Percentiles rank a stretch among this genome's conserved stretches.
Conservation (phyloP, 352 stramenopile species). For the Elongisporangium prolatum region DNA sequence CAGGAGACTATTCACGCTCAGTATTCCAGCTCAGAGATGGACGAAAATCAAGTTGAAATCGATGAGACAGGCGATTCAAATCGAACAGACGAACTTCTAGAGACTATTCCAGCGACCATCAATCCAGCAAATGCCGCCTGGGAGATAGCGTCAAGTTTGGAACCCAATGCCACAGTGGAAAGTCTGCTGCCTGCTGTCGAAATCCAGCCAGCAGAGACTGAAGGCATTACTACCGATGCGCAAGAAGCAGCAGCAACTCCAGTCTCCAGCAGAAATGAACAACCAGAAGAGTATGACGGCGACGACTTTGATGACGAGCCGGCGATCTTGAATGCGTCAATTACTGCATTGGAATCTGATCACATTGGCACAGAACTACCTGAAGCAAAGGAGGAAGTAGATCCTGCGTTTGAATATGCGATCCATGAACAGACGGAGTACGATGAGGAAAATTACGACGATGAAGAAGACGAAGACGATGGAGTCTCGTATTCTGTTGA, state of each 20-base stretch:
- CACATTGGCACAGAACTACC: background rate
- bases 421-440: conserved; percentile 17
- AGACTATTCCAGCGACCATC: background rate
- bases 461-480: conserved; percentile 21
- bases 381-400: conserved; percentile 1
- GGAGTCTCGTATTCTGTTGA: background rate
- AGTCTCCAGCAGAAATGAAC: background rate
- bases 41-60: background rate
- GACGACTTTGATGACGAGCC: conserved; percentile 40
- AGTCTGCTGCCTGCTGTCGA: background rate
- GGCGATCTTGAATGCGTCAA: background rate
- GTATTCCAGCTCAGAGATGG: background rate
- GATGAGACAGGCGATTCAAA: background rate
- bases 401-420: background rate
- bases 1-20: background rate
- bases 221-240: background rate
- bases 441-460: conserved; percentile 33
- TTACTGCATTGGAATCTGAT: conserved; percentile 1
- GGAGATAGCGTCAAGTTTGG: background rate
- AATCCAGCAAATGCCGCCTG: background rate
- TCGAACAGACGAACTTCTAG: background rate
- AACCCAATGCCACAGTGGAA: background rate
- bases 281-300: conserved; percentile 3
- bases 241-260: background rate
- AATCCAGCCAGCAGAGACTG: background rate